Conservation (phyloP, 768 basidiomycete genomes). For the Russula earlei region DNA sequence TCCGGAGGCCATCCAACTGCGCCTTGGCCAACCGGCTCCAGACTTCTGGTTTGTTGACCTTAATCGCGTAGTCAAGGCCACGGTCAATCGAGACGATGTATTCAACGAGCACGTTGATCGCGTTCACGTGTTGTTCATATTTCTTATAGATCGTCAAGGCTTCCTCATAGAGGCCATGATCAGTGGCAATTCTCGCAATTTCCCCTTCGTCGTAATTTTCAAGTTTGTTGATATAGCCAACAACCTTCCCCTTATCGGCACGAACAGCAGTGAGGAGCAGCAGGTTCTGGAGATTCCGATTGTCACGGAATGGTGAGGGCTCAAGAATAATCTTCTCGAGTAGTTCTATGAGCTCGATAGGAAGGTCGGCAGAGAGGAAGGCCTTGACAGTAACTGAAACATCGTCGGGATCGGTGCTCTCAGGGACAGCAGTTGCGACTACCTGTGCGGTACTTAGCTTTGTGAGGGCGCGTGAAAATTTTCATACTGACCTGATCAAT, state of each 20-base stretch:
- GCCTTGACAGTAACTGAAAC: conserved; percentile 98
- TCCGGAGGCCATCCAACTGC: conserved; percentile 93
- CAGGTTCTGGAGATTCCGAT: conserved; percentile 92
- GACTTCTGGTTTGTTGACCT: conserved; percentile 92
- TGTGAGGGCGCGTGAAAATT: neutral
- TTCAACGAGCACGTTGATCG: conserved; percentile 96
- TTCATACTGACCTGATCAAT: conserved; percentile 66
- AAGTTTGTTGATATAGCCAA: conserved; percentile 95
- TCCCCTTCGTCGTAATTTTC: conserved; percentile 91
- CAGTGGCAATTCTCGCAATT: conserved; percentile 94
- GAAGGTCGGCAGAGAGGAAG: conserved; percentile 93
- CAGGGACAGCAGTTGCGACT: conserved; percentile 89
- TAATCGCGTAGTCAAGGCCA: conserved; percentile 90
- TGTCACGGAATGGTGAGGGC: conserved; percentile 95
- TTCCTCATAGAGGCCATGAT: conserved; percentile 92
- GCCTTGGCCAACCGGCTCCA: conserved; percentile 99
- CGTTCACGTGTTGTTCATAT: conserved; percentile 88
- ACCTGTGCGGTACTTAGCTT: conserved; percentile 40
- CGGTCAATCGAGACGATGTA: conserved; percentile 97
- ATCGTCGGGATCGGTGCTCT: conserved; percentile 96
- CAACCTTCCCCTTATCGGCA: conserved; percentile 97
- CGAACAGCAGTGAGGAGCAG: conserved; percentile 92
- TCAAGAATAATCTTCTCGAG: conserved; percentile 98
- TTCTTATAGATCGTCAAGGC: conserved; percentile 97
- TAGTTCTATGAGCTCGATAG: conserved; percentile 92